Percentiles rank a stretch among this genome's conserved stretches.
Conservation (phyloP, 1,139 yeast genomes). For the Hanseniaspora uvarum region DNA sequence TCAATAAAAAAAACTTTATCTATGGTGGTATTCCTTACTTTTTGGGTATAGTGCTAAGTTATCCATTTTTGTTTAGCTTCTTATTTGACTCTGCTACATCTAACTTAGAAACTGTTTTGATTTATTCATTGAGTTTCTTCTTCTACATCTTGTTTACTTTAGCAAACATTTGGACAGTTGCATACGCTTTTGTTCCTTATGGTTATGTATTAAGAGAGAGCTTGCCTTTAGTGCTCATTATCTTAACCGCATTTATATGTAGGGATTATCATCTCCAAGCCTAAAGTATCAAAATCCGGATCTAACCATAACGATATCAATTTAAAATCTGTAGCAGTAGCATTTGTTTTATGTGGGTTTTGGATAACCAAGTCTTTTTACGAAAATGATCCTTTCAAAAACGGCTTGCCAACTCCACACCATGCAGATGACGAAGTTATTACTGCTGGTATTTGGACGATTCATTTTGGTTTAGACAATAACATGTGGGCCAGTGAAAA, state of each 20-base stretch:
- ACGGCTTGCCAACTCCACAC: constrained; percentile 52
- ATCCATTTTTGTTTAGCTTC: constrained; percentile 54
- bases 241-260: constrained; percentile 42
- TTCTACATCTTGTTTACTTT: constrained; percentile 49
- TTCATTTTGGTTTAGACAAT: constrained; percentile 91
- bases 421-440: constrained; percentile 66
- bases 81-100: constrained; percentile 28
- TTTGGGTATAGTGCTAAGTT: constrained; percentile 50
- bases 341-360: constrained; percentile 19
- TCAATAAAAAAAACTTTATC: constrained; percentile 72
- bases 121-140: constrained; percentile 51
- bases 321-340: background rate
- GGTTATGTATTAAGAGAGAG: constrained; percentile 83
- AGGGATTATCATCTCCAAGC: constrained; percentile 26
- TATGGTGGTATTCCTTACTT: constrained; percentile 60
- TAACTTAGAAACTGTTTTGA: constrained; percentile 47
- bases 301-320: background rate
- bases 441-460: constrained; percentile 96
- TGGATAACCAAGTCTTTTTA: constrained; percentile 17
- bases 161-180: constrained; percentile 93
- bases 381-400: constrained; percentile 22
- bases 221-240: constrained; percentile 58
- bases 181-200: constrained; percentile 95
- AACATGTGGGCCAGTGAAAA: constrained; percentile 97
- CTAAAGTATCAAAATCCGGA: background rate